A percentile compares a stretch with the other conserved stretches of the same genome.
Evolutionary conservation across 179 eudicot species (phyloP).

Genomic region (Patellifolia procumbens): DNA sequence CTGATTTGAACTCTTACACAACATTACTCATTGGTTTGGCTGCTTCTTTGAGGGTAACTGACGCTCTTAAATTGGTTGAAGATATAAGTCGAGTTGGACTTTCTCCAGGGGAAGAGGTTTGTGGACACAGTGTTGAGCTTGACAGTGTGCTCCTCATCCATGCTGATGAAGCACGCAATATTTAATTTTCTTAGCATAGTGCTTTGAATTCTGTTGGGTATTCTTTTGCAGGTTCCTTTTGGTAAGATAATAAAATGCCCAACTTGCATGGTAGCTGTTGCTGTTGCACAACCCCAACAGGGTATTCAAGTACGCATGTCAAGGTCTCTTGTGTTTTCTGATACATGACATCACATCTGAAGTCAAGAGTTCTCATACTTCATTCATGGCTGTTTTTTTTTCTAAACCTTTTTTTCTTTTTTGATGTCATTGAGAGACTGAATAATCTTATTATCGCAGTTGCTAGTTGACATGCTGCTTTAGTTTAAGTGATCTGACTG

Average conservation of each 20-base stretch:
- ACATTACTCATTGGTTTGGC: constrained; percentile 74
- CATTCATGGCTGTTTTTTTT: background rate
- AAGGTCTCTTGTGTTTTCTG: constrained; percentile 35
- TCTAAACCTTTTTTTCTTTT: background rate
- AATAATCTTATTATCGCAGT: background rate
- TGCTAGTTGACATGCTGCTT: too few species aligned
- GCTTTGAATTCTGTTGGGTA: constrained; percentile 8
- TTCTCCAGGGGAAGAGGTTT: constrained; percentile 89
- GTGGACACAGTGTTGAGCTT: background rate
- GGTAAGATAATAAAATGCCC: constrained; percentile 93
- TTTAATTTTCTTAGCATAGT: background rate
- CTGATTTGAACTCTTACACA: constrained; percentile 62
- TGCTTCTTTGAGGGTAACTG: constrained; percentile 78
- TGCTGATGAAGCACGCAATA: background rate
- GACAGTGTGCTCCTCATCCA: background rate
- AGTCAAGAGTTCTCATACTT: background rate
- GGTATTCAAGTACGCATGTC: constrained; percentile 87
- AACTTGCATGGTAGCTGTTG: constrained; percentile 74
- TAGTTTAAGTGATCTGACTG: too few species aligned
- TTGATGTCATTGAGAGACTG: background rate
- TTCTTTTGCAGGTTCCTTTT: constrained; percentile 73
- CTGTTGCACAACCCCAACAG: constrained; percentile 97
- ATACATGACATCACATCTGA: constrained; percentile 9
- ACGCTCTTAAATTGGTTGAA: constrained; percentile 70
- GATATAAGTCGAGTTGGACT: constrained; percentile 74